Evolutionary conservation across 805 yeast genomes (phyloP), one percentile per base, ranked within the genome.

Genomic region (Naumovozyma castellii): DNA sequence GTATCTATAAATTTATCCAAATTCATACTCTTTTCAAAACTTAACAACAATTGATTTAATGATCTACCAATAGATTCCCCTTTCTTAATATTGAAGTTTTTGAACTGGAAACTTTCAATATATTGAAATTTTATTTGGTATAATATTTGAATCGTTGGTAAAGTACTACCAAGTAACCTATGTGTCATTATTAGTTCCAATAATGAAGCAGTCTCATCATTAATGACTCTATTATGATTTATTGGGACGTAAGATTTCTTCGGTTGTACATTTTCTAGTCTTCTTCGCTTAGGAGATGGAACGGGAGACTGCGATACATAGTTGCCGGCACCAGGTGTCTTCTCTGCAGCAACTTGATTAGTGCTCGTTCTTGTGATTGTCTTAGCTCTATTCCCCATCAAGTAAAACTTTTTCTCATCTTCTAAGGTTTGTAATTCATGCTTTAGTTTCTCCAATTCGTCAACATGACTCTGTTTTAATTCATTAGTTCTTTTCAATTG

Each of bases 361-460:
- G 6, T 22, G 25, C 15, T 13, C 19, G 36, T 14, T 15, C 12
- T 13, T 34, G 17, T 12, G 36, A 22, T 34, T 10, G 6, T 22
- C 6, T 10, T 22, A 22, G 27, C 69, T 43, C 64, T 67, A 38
- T 69, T 57, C 45, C 76, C 81, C 29, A 72, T 67, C 10, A 61
- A 57, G 32, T 76, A 55, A 47, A 80, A 79, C 56, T 71, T 66
- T 51, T 72, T 73, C 47, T 78, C 82, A 39, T 73, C 75, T 45
- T 72, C 73, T 28, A 73, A 55, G 37, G 65, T 64, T 40, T 61
- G 67, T 5, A 76, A 51, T 35, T 64, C 62, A 5, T 64, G 61
- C 40, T 66, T 67, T 38, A 76, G 42, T 12, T 64, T 59, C 13
- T 57, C 62, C 20, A 70, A 50, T 42, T 71, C 72, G 1, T 59